Base-by-base conservation (phyloP, 495 filamentous ascomycete genomes). In the Xylaria palmicola region DNA sequence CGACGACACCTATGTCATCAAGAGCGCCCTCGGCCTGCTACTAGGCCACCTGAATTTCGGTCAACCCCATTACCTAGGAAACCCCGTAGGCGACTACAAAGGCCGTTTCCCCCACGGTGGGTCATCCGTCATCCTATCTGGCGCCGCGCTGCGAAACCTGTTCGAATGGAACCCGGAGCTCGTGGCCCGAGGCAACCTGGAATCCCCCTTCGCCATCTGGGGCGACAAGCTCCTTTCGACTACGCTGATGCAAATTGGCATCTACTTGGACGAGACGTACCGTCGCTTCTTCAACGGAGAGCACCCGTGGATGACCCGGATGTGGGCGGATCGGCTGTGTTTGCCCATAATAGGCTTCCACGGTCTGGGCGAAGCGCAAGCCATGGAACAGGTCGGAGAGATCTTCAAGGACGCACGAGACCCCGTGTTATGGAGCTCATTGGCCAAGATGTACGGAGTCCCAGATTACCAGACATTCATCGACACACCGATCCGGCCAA, bases 31-130 rank as follows among this genome's bases (percentile, higher is more conserved):
- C 22, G 53, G 62, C 19, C 62, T 73, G 0, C 59, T 81, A 5
- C 68, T 81, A 0, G 65, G 63, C 10, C 75, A 79, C 45, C 66
- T 81, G 50, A 70, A 79, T 56, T 68, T 73, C 10, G 24, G 58
- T 4, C 43, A 67, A n/a, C 71, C 75, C 15, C 69, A 79, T 22
- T 80, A 78, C 61, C 59, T 81, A n/a, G 79, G 79, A n/a, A 81
- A 79, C 49, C 75, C 77, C 3, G 77, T 80, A 3, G 79, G 79
- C 26, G 78, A 78, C 51, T 81, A 72, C 63, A 71, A 70, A 29
- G 68, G 66, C 2, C 76, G 79, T 48, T 81, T 81, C 61, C 77
- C 78, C 13, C 79, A 81, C 58, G 79, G 79, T 7, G 78, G 79
- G 6, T 80, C 78, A 5, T 74, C 72, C 17, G 66, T 79, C 19